Evolutionary conservation across 1,284 basidiomycete species (phyloP).

Genomic region (Ceratobasidium sp.): DNA sequence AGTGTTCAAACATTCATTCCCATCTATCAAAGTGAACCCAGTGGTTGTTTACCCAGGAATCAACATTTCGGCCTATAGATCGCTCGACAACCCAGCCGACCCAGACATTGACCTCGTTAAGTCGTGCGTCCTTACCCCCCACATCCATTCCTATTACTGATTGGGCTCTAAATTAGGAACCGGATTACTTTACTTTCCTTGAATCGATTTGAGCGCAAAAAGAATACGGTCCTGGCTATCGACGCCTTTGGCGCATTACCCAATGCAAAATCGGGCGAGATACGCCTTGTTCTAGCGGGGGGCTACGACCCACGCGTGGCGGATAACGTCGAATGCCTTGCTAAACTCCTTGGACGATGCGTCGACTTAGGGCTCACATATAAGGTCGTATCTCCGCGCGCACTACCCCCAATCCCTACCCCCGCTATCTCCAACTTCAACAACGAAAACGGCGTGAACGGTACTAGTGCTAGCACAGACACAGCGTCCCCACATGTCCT

Average conservation of each 20-base stretch:
- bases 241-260: conserved; percentile 70
- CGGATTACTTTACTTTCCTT: conserved; percentile 86
- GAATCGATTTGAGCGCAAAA: conserved; percentile 97
- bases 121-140: conserved; percentile 66
- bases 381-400: conserved; percentile 58
- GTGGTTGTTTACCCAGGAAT: conserved; percentile 93
- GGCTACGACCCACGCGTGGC: conserved; percentile 77
- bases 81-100: conserved; percentile 55
- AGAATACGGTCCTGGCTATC: conserved; percentile 87
- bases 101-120: conserved; percentile 66
- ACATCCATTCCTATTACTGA: not conserved
- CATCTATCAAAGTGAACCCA: conserved; percentile 70
- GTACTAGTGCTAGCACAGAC: no score
- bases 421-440: conserved; percentile 57
- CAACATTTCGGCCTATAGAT: conserved; percentile 76
- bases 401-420: conserved; percentile 48
- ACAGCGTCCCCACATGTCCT: conserved; percentile 69
- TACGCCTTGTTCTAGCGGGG: conserved; percentile 81
- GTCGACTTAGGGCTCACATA: conserved; percentile 64
- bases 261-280: conserved; percentile 53
- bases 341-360: conserved; percentile 66
- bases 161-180: conserved; percentile 58
- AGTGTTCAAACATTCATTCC: conserved; percentile 82
- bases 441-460: conserved; percentile 50
- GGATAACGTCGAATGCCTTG: conserved; percentile 76